Conservation (phyloP, 768 basidiomycete genomes). For the Boletus barrowsii region DNA sequence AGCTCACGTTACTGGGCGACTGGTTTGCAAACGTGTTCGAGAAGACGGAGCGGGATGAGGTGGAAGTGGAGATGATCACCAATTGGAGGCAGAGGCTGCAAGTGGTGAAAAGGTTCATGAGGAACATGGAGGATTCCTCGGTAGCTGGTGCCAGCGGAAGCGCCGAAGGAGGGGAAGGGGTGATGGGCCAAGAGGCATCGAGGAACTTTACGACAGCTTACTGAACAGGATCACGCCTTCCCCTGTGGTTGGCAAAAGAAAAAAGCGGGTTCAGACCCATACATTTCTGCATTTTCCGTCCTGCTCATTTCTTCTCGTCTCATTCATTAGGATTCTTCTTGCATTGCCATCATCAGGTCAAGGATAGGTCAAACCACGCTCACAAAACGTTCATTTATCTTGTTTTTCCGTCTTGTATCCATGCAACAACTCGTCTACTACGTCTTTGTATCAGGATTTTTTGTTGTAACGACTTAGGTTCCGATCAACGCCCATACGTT, state of each 20-base stretch:
- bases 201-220: slow-evolving; percentile 59
- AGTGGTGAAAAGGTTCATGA: slow-evolving; percentile 67
- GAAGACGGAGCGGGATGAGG: slow-evolving; percentile 67
- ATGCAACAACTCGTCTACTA: slow-evolving; percentile 3
- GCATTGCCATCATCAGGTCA: slow-evolving; percentile 8
- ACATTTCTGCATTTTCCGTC: background rate
- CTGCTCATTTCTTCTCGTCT: background rate
- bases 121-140: slow-evolving; percentile 20
- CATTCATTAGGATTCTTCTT: slow-evolving; percentile 13
- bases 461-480: background rate
- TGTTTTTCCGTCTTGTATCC: slow-evolving; percentile 12
- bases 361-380: slow-evolving; percentile 8
- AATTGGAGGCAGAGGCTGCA: slow-evolving; percentile 85
- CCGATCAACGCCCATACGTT: too few species aligned
- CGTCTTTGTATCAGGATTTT: slow-evolving; percentile 7
- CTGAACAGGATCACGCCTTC: slow-evolving; percentile 21
- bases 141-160: slow-evolving; percentile 14
- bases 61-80: slow-evolving; percentile 74
- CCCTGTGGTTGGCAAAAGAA: background rate
- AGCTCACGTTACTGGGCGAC: slow-evolving; percentile 83
- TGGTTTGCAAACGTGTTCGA: slow-evolving; percentile 87
- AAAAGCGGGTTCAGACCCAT: slow-evolving; percentile 3
- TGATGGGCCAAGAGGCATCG: slow-evolving; percentile 51
- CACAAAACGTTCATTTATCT: slow-evolving; percentile 3
- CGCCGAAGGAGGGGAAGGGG: slow-evolving; percentile 35